These are phyloP conservation scores for Trichoderma sp. DNA, from an alignment of 2,329 filamentous ascomycete genomes.

Conservation along the genomic window DNA sequence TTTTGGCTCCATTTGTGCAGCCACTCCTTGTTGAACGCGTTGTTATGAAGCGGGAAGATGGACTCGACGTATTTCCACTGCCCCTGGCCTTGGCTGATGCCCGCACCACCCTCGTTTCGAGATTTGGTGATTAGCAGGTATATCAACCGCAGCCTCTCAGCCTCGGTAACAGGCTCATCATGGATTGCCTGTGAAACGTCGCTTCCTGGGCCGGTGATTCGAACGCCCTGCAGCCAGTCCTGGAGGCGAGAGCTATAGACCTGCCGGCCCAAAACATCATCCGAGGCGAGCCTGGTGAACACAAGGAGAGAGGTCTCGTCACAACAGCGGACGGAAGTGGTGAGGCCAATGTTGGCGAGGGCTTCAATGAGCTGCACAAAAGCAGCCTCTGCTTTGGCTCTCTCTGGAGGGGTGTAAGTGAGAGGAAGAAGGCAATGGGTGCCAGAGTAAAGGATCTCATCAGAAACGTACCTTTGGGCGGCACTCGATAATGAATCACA, in stretches of 20 bases:
- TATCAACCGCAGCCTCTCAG: constrained; percentile 84
- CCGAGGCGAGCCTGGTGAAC: constrained; percentile 79
- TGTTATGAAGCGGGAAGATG: constrained; percentile 80
- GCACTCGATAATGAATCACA: constrained; percentile 79
- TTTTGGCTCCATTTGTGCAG: constrained; percentile 75
- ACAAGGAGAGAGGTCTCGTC: constrained; percentile 75
- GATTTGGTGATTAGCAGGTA: constrained; percentile 82
- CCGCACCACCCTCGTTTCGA: constrained; percentile 75
- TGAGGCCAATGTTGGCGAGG: constrained; percentile 77
- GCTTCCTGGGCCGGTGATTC: constrained; percentile 73
- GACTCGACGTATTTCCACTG: constrained; percentile 74
- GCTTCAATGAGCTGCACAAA: constrained; percentile 79
- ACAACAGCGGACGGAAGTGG: constrained; percentile 84
- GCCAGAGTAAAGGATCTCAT: neutral
- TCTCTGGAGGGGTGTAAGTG: constrained; percentile 53
- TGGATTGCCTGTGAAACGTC: constrained; percentile 71
- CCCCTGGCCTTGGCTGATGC: constrained; percentile 69
- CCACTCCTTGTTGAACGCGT: constrained; percentile 73
- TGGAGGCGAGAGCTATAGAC: constrained; percentile 86
- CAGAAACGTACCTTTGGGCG: constrained; percentile 61
- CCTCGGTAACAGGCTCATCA: constrained; percentile 78
- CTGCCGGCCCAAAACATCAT: constrained; percentile 74
- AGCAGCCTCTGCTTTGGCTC: constrained; percentile 68
- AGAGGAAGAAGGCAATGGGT: neutral
- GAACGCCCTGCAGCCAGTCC: constrained; percentile 92